phyloP scores from a whole-genome alignment of 768 basidiomycete genomes.

The Leucocoprinus sp. region DNA sequence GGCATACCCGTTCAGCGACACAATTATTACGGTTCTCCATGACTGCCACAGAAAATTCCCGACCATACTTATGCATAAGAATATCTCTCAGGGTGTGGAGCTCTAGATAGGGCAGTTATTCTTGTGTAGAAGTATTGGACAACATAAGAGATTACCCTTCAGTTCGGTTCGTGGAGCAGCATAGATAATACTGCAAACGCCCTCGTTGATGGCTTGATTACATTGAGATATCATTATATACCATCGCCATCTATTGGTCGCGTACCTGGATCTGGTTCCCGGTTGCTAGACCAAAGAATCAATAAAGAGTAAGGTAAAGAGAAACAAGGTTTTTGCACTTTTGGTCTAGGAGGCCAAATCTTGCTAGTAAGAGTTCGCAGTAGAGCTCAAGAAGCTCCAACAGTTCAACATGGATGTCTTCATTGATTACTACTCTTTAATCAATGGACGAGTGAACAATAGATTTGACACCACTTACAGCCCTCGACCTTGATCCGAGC shows the following conservation, averaged over 20 bases:
- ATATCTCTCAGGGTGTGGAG: slow-evolving; percentile 87
- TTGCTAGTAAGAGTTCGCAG: slow-evolving; percentile 85
- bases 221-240: background rate
- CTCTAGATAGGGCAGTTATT: slow-evolving; percentile 37
- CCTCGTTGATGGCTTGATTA: slow-evolving; percentile 47
- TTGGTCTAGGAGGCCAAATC: slow-evolving; percentile 88
- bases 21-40: slow-evolving; percentile 79
- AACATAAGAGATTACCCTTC: slow-evolving; percentile 46
- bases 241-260: background rate
- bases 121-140: background rate
- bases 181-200: slow-evolving; percentile 80
- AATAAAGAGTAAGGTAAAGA: slow-evolving; percentile 11
- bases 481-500: slow-evolving; percentile 82
- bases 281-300: slow-evolving; percentile 35
- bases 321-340: slow-evolving; percentile 41
- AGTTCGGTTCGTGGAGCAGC: slow-evolving; percentile 89
- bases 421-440: slow-evolving; percentile 57
- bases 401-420: slow-evolving; percentile 80
- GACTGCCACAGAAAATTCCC: slow-evolving; percentile 78
- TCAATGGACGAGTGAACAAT: slow-evolving; percentile 9
- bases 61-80: slow-evolving; percentile 92
- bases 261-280: slow-evolving; percentile 79
- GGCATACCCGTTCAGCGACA: slow-evolving; percentile 76
- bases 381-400: slow-evolving; percentile 92
- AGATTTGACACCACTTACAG: slow-evolving; percentile 37